Conservation (phyloP, 1,284 basidiomycete genomes). For the Tylopilus orsonianus region DNA sequence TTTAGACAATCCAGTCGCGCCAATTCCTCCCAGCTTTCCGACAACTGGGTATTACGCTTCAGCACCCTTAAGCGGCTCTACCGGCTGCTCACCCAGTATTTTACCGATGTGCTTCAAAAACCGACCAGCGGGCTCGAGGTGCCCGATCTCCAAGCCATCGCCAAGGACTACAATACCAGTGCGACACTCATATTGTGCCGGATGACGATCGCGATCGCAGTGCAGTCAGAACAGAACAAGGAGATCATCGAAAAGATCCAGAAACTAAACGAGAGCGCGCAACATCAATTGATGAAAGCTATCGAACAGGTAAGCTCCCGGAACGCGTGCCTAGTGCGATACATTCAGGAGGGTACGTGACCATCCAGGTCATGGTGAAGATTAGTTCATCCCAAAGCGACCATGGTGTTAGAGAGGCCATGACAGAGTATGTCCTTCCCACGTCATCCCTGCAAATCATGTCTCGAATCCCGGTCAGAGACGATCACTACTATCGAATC, state of each 20-base stretch:
- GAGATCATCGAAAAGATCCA: conserved; percentile 86
- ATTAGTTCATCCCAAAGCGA: conserved; percentile 47
- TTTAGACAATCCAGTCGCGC: conserved; percentile 64
- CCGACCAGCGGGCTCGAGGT: conserved; percentile 72
- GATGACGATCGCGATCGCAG: conserved; percentile 89
- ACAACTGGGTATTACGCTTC: conserved; percentile 91
- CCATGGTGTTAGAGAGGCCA: conserved; percentile 49
- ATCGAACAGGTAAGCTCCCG: conserved; percentile 69
- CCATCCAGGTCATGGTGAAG: conserved; percentile 70
- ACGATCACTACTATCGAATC: conserved; percentile 83
- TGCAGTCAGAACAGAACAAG: conserved; percentile 85
- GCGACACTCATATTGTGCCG: conserved; percentile 78
- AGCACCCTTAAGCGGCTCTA: conserved; percentile 81
- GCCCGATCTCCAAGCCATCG: conserved; percentile 79
- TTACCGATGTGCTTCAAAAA: conserved; percentile 75
- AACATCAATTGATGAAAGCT: conserved; percentile 82
- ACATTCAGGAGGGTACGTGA: background rate
- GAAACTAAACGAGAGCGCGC: conserved; percentile 71
- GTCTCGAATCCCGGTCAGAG: conserved; percentile 43
- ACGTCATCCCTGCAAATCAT: conserved; percentile 9
- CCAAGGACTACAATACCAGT: conserved; percentile 66
- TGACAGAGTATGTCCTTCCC: conserved; percentile 67
- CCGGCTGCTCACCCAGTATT: conserved; percentile 85
- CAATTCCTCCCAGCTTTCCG: conserved; percentile 59
- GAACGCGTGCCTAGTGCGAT: background rate